phyloP scores from a whole-genome alignment of 208 protist species.

The Acanthamoeba lugdunensis region DNA sequence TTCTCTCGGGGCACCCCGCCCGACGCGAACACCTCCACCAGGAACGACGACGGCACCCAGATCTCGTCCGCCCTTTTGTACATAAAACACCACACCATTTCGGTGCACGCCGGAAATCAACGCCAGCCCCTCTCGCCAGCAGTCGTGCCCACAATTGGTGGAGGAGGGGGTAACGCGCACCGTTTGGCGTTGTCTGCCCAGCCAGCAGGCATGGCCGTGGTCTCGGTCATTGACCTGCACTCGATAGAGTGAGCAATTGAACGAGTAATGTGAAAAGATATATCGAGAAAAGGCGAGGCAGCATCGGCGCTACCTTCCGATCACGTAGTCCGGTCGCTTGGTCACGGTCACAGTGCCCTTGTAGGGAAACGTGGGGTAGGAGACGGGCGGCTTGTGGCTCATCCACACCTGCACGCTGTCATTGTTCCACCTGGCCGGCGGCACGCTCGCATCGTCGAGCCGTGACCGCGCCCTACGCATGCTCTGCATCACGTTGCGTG shows the following conservation, averaged over 20 bases:
- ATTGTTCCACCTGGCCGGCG: background rate
- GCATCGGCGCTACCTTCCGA: background rate
- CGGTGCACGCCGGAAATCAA: too few species aligned
- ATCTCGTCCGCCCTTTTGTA: constrained; percentile 57
- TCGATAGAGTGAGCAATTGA: background rate
- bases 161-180: background rate
- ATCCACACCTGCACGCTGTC: constrained; percentile 60
- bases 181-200: constrained; percentile 35
- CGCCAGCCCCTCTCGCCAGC: background rate
- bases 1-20: constrained; percentile 67
- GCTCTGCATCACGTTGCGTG: constrained; percentile 17
- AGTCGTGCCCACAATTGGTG: background rate
- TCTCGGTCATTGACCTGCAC: constrained; percentile 55
- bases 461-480: constrained; percentile 19
- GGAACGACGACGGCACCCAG: constrained; percentile 77
- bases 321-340: constrained; percentile 12
- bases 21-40: constrained; percentile 58
- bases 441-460: background rate
- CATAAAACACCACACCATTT: background rate
- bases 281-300: background rate
- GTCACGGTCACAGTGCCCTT: background rate
- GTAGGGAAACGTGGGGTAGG: constrained; percentile 70
- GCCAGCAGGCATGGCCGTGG: constrained; percentile 35
- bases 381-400: constrained; percentile 64
- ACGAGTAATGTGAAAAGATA: background rate